Conservation (phyloP, 2,329 filamentous ascomycete genomes). For the Sclerotiophoma versabilis region DNA sequence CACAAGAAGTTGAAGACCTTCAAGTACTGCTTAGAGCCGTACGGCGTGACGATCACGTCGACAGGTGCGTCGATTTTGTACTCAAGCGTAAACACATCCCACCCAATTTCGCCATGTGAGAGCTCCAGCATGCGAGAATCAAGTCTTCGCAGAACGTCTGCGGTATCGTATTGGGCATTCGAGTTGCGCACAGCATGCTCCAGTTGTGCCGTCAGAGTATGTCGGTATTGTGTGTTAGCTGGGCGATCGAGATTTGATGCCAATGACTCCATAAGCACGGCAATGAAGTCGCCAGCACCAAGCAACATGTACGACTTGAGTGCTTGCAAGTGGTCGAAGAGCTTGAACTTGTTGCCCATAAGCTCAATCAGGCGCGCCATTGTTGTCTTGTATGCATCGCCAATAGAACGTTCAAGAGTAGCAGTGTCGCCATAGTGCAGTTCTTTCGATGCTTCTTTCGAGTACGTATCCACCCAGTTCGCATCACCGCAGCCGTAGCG, state of each 20-base stretch:
- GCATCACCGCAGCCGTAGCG: constrained; percentile 93
- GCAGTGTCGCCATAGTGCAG: constrained; percentile 92
- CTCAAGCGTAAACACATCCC: constrained; percentile 98
- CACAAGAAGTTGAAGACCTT: constrained; percentile 99
- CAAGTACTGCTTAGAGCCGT: constrained; percentile 93
- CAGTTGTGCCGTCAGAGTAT: constrained; percentile 95
- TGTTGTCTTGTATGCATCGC: constrained; percentile 96
- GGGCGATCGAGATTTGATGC: constrained; percentile 92
- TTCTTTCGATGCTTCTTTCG: constrained; percentile 89
- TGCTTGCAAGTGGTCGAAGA: constrained; percentile 90
- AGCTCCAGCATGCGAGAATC: constrained; percentile 99
- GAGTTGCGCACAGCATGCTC: constrained; percentile 97
- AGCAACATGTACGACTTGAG: constrained; percentile 94
- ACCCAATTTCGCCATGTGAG: constrained; percentile 95
- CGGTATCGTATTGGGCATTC: constrained; percentile 93
- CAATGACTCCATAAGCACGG: constrained; percentile 93
- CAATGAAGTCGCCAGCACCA: constrained; percentile 96
- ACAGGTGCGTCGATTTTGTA: constrained; percentile 98
- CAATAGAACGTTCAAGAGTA: constrained; percentile 89
- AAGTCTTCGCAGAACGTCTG: constrained; percentile 87
- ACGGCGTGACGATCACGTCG: constrained; percentile 95
- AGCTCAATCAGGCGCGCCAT: constrained; percentile 94
- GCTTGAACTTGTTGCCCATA: constrained; percentile 93
- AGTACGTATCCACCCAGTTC: constrained; percentile 94
- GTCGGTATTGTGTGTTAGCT: constrained; percentile 94